Conservation (phyloP, 176 grass and related monocot genomes). For the Themeda triandra region DNA sequence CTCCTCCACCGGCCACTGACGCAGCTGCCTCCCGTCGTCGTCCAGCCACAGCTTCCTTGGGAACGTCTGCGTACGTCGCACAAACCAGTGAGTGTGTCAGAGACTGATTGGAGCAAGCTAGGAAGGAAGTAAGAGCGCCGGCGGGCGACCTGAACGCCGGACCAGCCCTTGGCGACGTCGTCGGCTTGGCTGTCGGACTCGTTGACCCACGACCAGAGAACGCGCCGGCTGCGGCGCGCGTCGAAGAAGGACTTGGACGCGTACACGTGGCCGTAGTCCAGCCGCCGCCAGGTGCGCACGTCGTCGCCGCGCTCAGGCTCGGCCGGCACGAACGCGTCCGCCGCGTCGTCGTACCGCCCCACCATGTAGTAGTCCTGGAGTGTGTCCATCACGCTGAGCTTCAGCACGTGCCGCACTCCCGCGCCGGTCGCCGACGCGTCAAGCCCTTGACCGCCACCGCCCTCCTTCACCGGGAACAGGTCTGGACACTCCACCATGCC, state of each 20-base stretch:
- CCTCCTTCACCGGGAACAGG: conserved; percentile 53
- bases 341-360: conserved; percentile 51
- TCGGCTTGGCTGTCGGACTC: conserved; percentile 61
- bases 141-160: conserved; percentile 55
- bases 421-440: conserved; percentile 35
- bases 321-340: conserved; percentile 50
- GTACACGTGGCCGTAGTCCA: conserved; percentile 75
- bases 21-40: conserved; percentile 51
- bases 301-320: conserved; percentile 38
- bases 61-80: conserved; percentile 31
- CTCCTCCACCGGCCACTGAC: conserved; percentile 80
- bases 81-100: background rate
- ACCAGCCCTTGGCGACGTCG: conserved; percentile 57
- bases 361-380: conserved; percentile 72
- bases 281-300: conserved; percentile 42
- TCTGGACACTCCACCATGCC: conserved; percentile 79
- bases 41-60: conserved; percentile 75
- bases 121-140: background rate
- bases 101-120: background rate
- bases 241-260: conserved; percentile 91
- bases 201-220: conserved; percentile 69
- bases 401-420: conserved; percentile 53
- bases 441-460: conserved; percentile 17
- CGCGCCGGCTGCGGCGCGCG: conserved; percentile 36
- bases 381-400: conserved; percentile 53